A percentile compares a stretch with the other conserved stretches of the same genome.
Conservation (phyloP, 1,139 yeast species). For the Hemisphaericaspora xylofermentans region DNA sequence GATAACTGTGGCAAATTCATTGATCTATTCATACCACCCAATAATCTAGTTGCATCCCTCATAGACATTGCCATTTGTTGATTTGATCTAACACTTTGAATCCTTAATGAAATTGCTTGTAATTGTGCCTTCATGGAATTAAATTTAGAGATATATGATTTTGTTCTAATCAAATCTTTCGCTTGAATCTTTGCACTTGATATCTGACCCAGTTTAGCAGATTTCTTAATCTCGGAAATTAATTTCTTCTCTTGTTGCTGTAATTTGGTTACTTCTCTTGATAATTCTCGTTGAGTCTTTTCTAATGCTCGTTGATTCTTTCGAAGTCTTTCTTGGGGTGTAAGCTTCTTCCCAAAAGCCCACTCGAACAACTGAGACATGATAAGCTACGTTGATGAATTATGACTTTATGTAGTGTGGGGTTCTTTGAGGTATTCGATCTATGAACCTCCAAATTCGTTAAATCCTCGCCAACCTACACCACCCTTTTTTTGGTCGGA, state of each 20-base stretch:
- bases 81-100: slow-evolving; percentile 86
- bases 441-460: not conserved
- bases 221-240: slow-evolving; percentile 79
- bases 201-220: slow-evolving; percentile 87
- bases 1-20: slow-evolving; percentile 91
- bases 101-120: slow-evolving; percentile 88
- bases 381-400: not conserved
- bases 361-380: slow-evolving; percentile 74
- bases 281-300: slow-evolving; percentile 88
- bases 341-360: slow-evolving; percentile 91
- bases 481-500: not conserved
- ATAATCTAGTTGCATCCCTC: slow-evolving; percentile 89
- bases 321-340: slow-evolving; percentile 93
- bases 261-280: slow-evolving; percentile 79
- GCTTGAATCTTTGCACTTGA: slow-evolving; percentile 93
- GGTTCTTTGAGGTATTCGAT: too few relatives aligned
- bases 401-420: too few relatives aligned
- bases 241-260: slow-evolving; percentile 91
- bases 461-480: not conserved
- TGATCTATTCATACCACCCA: slow-evolving; percentile 82
- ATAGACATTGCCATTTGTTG: slow-evolving; percentile 95
- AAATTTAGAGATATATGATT: slow-evolving; percentile 79
- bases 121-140: slow-evolving; percentile 92
- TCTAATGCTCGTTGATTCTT: slow-evolving; percentile 95
- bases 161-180: slow-evolving; percentile 87